Conservation (phyloP, 768 basidiomycete species). For the Neoboletus magnificus region DNA sequence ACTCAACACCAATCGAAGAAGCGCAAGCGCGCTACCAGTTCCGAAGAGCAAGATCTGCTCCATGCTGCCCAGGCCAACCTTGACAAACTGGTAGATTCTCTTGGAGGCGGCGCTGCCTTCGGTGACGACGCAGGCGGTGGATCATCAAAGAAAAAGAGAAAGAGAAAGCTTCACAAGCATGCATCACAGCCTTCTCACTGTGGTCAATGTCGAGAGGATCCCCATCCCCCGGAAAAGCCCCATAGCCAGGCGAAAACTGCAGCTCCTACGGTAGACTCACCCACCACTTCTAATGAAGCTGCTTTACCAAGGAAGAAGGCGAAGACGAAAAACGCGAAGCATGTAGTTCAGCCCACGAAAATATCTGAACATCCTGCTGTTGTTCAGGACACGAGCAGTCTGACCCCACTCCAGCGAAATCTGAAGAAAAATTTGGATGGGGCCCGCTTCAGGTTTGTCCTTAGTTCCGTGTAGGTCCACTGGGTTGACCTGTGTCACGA, state of each 20-base stretch:
- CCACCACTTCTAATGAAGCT: not conserved
- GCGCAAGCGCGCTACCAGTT: constrained; percentile 50
- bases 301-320: constrained; percentile 10
- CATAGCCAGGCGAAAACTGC: constrained; percentile 5
- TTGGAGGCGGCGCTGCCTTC: constrained; percentile 38
- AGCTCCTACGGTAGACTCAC: constrained; percentile 10
- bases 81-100: constrained; percentile 56
- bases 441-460: constrained; percentile 74
- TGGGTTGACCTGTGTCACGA: constrained; percentile 5
- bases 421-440: constrained; percentile 83
- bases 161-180: constrained; percentile 1
- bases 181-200: constrained; percentile 2
- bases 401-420: constrained; percentile 71
- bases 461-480: not conserved
- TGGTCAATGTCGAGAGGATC: constrained; percentile 4
- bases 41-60: constrained; percentile 37
- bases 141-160: constrained; percentile 22
- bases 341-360: constrained; percentile 19
- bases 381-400: constrained; percentile 20
- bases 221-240: not conserved
- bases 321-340: constrained; percentile 21
- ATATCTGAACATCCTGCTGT: constrained; percentile 14
- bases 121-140: constrained; percentile 22
- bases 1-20: constrained; percentile 35
- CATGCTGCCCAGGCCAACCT: constrained; percentile 48